Conservation (phyloP, 2,329 filamentous ascomycete species). For the Cryphonectria nitschkei region DNA sequence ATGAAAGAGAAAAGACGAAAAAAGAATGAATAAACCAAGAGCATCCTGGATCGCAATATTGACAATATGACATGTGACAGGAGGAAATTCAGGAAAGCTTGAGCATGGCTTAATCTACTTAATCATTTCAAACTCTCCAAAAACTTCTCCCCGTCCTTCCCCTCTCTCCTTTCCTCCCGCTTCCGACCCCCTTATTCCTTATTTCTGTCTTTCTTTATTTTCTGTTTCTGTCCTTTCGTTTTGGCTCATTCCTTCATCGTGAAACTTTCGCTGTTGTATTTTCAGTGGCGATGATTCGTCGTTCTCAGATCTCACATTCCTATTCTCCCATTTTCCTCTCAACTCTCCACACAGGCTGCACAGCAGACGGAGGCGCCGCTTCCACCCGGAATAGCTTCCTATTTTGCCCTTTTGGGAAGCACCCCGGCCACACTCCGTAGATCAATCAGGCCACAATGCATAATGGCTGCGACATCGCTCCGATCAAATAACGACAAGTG, state of each 20-base stretch:
- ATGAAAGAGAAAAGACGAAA: neutral
- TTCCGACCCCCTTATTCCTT: neutral
- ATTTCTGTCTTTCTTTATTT: too few species aligned
- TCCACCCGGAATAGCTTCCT: conserved; percentile 26
- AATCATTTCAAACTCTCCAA: neutral
- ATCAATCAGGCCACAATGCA: conserved; percentile 23
- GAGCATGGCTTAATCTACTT: neutral
- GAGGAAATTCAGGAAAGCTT: neutral
- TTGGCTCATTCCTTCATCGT: neutral
- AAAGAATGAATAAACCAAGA: neutral
- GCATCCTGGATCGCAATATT: neutral
- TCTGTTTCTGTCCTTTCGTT: too few species aligned
- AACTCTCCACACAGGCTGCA: neutral
- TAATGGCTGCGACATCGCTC: conserved; percentile 15
- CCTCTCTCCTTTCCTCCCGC: too few species aligned
- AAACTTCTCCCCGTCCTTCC: neutral
- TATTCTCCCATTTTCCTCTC: neutral
- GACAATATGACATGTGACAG: neutral
- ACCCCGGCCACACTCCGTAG: conserved; percentile 19
- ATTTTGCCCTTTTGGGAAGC: conserved; percentile 28
- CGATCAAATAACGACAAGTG: neutral
- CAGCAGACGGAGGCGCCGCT: neutral
- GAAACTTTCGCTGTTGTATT: neutral
- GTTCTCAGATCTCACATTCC: neutral
- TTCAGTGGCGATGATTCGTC: neutral